phyloP scores from a whole-genome alignment of 192 early-diverging fungal genomes.

The Coemansia nantahalensis region DNA sequence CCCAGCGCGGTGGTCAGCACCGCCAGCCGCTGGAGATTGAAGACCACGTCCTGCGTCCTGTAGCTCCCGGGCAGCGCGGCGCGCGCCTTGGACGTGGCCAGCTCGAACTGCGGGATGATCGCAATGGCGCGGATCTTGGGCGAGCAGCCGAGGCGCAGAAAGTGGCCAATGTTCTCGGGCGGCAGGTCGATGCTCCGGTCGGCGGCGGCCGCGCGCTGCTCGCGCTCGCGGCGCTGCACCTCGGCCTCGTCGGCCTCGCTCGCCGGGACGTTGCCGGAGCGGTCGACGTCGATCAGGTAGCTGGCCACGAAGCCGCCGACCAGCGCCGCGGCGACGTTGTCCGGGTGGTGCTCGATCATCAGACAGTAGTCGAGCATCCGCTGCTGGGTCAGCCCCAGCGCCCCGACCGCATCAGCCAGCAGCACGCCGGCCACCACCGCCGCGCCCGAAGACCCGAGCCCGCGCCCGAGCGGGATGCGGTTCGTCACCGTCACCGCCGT shows the following conservation, averaged over 20 bases:
- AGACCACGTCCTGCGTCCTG: constrained; percentile 76
- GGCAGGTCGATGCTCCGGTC: constrained; percentile 39
- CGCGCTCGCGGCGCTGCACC: constrained; percentile 13
- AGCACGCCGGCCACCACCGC: constrained; percentile 93
- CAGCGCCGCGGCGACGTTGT: constrained; percentile 93
- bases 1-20: constrained; percentile 84
- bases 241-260: constrained; percentile 26
- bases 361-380: constrained; percentile 89
- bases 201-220: constrained; percentile 16
- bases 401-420: constrained; percentile 73
- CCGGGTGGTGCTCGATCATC: constrained; percentile 95
- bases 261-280: constrained; percentile 28
- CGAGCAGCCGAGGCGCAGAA: constrained; percentile 65
- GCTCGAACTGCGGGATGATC: constrained; percentile 87
- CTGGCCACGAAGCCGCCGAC: constrained; percentile 93
- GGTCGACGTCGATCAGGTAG: constrained; percentile 64
- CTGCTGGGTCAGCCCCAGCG: constrained; percentile 65
- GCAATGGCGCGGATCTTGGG: constrained; percentile 70
- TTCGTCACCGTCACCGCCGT: constrained; percentile 80
- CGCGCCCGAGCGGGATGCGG: constrained; percentile 92
- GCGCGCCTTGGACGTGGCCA: constrained; percentile 89
- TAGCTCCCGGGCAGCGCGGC: constrained; percentile 79
- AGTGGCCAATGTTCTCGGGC: constrained; percentile 65
- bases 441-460: constrained; percentile 94
- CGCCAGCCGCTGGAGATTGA: constrained; percentile 93